Conservation (phyloP, 2,329 filamentous ascomycete species). For the Bipolaris sorokiniana region DNA sequence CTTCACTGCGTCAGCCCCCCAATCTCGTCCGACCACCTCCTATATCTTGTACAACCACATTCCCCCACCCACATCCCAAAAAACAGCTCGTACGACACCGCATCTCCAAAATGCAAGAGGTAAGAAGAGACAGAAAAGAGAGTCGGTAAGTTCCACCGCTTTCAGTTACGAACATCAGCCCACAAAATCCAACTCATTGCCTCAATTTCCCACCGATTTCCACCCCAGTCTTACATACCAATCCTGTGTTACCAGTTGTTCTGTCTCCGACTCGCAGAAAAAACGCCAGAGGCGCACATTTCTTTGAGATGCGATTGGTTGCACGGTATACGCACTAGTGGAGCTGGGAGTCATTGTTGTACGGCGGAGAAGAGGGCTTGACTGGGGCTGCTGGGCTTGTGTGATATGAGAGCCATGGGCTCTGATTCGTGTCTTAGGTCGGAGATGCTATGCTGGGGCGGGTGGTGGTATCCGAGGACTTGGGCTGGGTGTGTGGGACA, state of each 20-base stretch:
- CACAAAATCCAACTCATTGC: not conserved
- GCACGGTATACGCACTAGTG: not conserved
- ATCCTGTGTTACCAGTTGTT: slow-evolving; percentile 4
- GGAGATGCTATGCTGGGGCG: slow-evolving; percentile 5
- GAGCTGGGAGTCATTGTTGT: not conserved
- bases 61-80: not conserved
- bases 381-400: not conserved
- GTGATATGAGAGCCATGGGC: slow-evolving; percentile 15
- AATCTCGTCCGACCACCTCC: not conserved
- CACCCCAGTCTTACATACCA: slow-evolving; percentile 1
- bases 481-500: slow-evolving; percentile 23
- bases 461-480: slow-evolving; percentile 4
- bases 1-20: not conserved
- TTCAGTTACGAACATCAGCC: not conserved
- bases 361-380: not conserved
- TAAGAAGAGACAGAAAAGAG: not conserved
- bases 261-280: not conserved
- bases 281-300: not conserved
- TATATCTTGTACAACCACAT: not conserved
- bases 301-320: not conserved
- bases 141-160: slow-evolving; percentile 10
- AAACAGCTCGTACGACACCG: not conserved
- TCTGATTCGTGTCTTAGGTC: slow-evolving; percentile 40
- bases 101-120: not conserved
- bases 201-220: not conserved